These are phyloP conservation scores for Eucalyptus brandiana DNA, from an alignment of 345 rosid species.

Conservation along the genomic window DNA sequence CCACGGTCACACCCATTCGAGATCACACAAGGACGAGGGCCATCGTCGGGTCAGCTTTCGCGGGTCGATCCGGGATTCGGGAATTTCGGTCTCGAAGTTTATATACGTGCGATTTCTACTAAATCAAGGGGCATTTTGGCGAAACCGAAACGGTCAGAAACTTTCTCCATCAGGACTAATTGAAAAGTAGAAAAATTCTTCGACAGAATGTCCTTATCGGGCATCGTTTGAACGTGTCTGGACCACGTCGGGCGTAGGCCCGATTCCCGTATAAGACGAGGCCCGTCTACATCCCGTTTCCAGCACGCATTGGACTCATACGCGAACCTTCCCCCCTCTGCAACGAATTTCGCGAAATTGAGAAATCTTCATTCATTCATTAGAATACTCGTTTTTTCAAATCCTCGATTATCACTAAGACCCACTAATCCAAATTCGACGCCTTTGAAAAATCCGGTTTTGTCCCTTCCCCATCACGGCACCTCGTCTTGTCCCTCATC, in stretches of 20 bases:
- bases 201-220: background rate
- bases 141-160: background rate
- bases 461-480: background rate
- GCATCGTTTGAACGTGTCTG: background rate
- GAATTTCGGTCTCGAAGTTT: background rate
- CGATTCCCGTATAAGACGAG: background rate
- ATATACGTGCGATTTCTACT: background rate
- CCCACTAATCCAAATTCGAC: too few relatives aligned
- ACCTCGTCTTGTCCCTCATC: background rate
- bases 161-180: background rate
- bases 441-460: background rate
- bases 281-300: background rate
- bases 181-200: background rate
- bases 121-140: background rate
- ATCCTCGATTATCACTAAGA: fast-evolving
- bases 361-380: fast-evolving
- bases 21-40: background rate
- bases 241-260: background rate
- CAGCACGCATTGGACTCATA: too few relatives aligned
- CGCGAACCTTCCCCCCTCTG: too few relatives aligned
- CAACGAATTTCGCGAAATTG: background rate
- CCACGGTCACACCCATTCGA: background rate
- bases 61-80: background rate
- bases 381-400: too few relatives aligned
- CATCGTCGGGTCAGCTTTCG: background rate